Base-by-base conservation (phyloP, 1,139 yeast genomes). In the Taphrina confusa region DNA sequence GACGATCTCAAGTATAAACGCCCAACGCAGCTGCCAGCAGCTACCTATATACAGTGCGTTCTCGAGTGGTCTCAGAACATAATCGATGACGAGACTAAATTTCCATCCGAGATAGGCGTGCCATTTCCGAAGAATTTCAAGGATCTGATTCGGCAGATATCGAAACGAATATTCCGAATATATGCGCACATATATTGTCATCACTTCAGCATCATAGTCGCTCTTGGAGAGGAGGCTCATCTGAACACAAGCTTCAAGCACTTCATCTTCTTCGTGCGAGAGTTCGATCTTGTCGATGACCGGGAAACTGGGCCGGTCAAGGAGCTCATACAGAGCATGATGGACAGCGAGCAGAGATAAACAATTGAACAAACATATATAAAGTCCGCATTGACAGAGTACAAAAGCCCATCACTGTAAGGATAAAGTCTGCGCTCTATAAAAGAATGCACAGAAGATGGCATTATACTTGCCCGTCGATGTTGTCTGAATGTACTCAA, bases 141-240 rank as follows among this genome's bases (percentile, higher is more conserved):
- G 14, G 82, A 85, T 16, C 80, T 89, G 65, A 88, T 88, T 57
- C 85, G 84, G 70, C 91, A 95, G 20, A 88, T 92, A 52, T 82
- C 91, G 76, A 90, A 91, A 73, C 81, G 98, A 66, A 76, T 92
- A 62, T 92, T 91, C 72, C 80, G 99, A 71, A 90, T 92, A n/a
- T 94, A 94, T 71, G 97, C 98, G 1, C 99, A 92, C 74, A 88
- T 92, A 47, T 92, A 92, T 73, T 92, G 98, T 70, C 97, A 92
- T 70, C 99, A 92, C 72, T 92, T 92, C 74, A 96, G 90, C 71
- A 96, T 91, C 72, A 87, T 92, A 61, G 82, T 90, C 46, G 97
- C 91, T 70, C 78, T 92, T 67, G 96, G 96, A 1, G 77, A 92
- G 67, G 96, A 91, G 72, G 87, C 95, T 27, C 96, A 92, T 68